These are phyloP conservation scores for Sporisorium exsertum DNA, from an alignment of 1,284 basidiomycete genomes.

Conservation along the genomic window DNA sequence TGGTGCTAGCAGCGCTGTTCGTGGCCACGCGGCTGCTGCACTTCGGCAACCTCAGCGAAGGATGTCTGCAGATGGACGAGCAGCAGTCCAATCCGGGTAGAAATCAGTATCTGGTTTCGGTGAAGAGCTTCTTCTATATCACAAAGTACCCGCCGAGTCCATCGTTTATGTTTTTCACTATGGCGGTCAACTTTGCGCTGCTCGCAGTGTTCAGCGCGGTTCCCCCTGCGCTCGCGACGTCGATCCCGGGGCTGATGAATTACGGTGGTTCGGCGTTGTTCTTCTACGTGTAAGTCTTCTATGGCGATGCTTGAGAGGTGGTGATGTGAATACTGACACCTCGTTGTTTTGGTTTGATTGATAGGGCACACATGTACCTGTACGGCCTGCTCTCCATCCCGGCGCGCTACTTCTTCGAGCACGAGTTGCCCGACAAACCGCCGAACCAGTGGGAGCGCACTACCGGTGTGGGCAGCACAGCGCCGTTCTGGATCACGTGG, in stretches of 20 bases:
- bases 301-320: too few species aligned
- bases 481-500: constrained; percentile 44
- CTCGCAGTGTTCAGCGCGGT: constrained; percentile 49
- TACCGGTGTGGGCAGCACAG: constrained; percentile 16
- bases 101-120: constrained; percentile 53
- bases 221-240: constrained; percentile 8
- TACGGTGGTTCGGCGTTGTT: constrained; percentile 55
- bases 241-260: constrained; percentile 35
- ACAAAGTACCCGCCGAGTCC: constrained; percentile 59
- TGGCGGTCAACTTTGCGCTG: constrained; percentile 49
- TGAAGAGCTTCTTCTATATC: constrained; percentile 57
- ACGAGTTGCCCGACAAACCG: constrained; percentile 33
- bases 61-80: constrained; percentile 45
- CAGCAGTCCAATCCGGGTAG: constrained; percentile 2
- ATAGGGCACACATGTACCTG: constrained; percentile 34
- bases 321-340: not conserved
- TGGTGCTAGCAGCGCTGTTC: constrained; percentile 44
- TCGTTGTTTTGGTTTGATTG: not conserved
- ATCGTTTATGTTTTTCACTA: constrained; percentile 48
- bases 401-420: constrained; percentile 31
- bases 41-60: constrained; percentile 56
- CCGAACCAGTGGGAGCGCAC: constrained; percentile 31
- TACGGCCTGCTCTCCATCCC: constrained; percentile 37
- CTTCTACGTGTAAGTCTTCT: constrained; percentile 50
- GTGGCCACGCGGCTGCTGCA: constrained; percentile 50